Evolutionary conservation across 345 rosid species (phyloP), one percentile per base, ranked within the genome.

Genomic region (Corchorus olitorius): DNA sequence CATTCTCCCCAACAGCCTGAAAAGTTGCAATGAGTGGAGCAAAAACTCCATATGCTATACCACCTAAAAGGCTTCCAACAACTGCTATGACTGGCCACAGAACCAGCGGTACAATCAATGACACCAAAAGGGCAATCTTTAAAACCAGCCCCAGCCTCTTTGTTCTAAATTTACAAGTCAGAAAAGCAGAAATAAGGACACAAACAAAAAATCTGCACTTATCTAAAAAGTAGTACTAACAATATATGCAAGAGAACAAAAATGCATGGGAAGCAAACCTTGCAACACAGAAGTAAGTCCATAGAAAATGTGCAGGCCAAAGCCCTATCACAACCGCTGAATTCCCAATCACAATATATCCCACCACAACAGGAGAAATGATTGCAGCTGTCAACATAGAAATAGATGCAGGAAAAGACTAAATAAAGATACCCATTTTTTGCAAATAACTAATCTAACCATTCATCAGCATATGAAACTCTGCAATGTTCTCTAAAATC

Each of bases 21-120:
- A 93, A 93, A 54, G 98, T 91, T n/a, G 95, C 87, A 60, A 89
- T 49, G 17, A 94, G 86, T 27, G 98, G 97, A 62, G 88, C 78
- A 37, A 92, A 89, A 76, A 90, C 80, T 27, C 95, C 97, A 71
- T 90, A 92, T n/a, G 90, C 94, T n/a, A 84, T 69, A 39, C 94
- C 92, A 35, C 91, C 93, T 54, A 94, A 77, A 71, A 94, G 75
- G 85, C 97, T 92, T 66, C 89, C 94, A 41, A 73, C 52, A 46
- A 93, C 87, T 60, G 90, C 92, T 76, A 88, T 19, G 22, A 90
- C 43, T 5, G 93, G 97, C 93, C 97, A 93, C 22, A 93, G 87
- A 19, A 90, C 53, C 65, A 92, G 75, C 35, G 97, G 97, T 81
- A 88, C 75, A 0, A 97, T 94, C 81, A 93, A 83, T 22, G 77